Conservation (phyloP, 768 basidiomycete species). For the Udeniomyces megalosporus region DNA sequence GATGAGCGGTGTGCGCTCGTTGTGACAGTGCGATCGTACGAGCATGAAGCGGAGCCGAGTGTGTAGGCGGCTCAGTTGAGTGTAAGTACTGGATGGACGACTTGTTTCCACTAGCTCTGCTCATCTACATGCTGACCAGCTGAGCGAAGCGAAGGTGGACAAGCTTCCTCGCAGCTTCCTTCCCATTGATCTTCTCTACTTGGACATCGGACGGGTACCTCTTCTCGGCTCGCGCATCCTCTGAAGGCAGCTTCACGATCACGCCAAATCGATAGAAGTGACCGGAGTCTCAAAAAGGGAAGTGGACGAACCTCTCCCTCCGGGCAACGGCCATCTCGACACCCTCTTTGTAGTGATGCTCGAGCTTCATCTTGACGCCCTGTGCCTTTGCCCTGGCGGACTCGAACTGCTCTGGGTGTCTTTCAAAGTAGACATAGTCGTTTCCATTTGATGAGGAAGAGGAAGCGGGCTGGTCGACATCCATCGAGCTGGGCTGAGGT, state of each 20-base stretch:
- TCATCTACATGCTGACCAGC: not conserved
- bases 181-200: too few species aligned
- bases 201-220: too few species aligned
- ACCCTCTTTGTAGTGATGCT: slow-evolving; percentile 91
- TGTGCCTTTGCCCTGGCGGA: slow-evolving; percentile 69
- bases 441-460: slow-evolving; percentile 21
- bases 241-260: not conserved
- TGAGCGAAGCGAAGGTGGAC: not conserved
- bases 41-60: too few species aligned
- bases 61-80: too few species aligned
- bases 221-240: too few species aligned
- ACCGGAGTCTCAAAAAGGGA: not conserved
- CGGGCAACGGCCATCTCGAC: slow-evolving; percentile 91
- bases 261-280: not conserved
- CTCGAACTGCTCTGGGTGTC: slow-evolving; percentile 56
- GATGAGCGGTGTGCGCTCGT: not conserved
- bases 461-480: slow-evolving; percentile 16
- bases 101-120: not conserved
- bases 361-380: slow-evolving; percentile 82
- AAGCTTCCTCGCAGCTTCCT: not conserved
- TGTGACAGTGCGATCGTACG: too few species aligned
- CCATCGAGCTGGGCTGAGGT: slow-evolving; percentile 12
- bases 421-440: slow-evolving; percentile 90
- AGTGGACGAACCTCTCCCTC: slow-evolving; percentile 53
- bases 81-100: not conserved